Base-by-base conservation (phyloP, 192 early-diverging fungal species). In the Gamsiella multidivaricata region DNA sequence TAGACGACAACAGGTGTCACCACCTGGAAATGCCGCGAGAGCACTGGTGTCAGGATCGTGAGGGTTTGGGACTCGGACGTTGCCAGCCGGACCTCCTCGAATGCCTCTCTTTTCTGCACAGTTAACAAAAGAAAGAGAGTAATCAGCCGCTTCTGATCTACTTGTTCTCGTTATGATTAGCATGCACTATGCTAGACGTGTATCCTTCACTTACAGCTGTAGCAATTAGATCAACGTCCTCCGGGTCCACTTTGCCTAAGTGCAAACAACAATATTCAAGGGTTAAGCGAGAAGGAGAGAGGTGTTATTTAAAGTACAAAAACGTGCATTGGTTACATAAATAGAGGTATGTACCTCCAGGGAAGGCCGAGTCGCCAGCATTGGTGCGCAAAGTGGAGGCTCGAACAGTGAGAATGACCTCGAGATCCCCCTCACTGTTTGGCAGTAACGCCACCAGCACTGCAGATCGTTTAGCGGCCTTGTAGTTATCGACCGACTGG, bases 321-420 rank as follows among this genome's bases (percentile, higher is more conserved):
- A n/a, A n/a, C n/a, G n/a, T n/a, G n/a, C n/a, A n/a, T n/a, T n/a
- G n/a, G n/a, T n/a, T n/a, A n/a, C 23, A 20, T 46, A 22, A 31
- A 50, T 33, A 32, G 14, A 25, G 12, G 18, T n/a, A 12, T 3
- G 31, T 43, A 78, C 74, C 74, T 59, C 74, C 74, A 42, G 74
- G 74, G 25, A 68, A 78, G 5, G 74, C 65, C 20, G 46, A 33
- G 25, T 68, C 74, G 2, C 74, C 74, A 0, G 65, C 74, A 43
- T 64, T 58, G 9, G 74, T 78, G 15, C 74, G 53, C 20, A 78
- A 49, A 1, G 25, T 23, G 0, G 66, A 58, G 26, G 74, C 63
- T 4, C 74, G 58, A 32, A 58, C 60, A 17, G 74, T 78, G 3
- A 78, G 65, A 22, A 78, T 68, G 33, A 78, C 74, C 39, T 78